Base-by-base conservation (phyloP, 2,329 filamentous ascomycete species). In the Raffaelea ambrosiae region DNA sequence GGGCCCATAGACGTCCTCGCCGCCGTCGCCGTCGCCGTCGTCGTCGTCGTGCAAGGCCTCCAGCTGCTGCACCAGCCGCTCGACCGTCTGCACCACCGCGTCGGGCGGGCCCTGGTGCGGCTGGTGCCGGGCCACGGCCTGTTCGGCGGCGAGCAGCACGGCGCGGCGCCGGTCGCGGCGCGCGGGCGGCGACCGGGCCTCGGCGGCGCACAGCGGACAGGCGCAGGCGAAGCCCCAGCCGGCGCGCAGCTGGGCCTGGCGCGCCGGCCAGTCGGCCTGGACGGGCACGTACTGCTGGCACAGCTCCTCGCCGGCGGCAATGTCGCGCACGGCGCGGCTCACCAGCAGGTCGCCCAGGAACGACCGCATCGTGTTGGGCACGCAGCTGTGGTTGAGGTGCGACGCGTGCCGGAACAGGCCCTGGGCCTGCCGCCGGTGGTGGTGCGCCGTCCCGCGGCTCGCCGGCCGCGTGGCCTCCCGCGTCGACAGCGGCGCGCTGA, bases 301-400 rank as follows among this genome's bases (percentile, higher is more conserved):
- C 38, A 51, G 44, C 26, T 51, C 46, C 3, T 40, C 44, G 11
- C 44, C 47, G 26, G 44, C 41, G 2, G 38, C 21, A 16, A 51
- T 45, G 29, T 47, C 36, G 3, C 20, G 41, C 29, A 44, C 9
- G 4, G 50, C 50, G 9, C 46, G 47, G 14, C 42, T 43, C 29
- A 51, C 38, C 46, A 61, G 58, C 48, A 64, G 51, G 48, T 64
- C 66, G 11, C 66, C 66, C 11, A 68, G 53, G 51, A 65, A 66
- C 5, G 60, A 53, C 29, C 63, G 59, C 38, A 51, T 54, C 20
- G 54, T 55, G 46, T 66, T 68, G 40, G 57, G 54, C 10, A 59
- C 50, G 45, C 66, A 69, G 5, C 59, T 59, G 47, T 69, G 65
- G 53, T 68, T 68, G 49, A 64, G 62, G 50, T 65, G 64, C 16